Base-by-base conservation (phyloP, 2,329 filamentous ascomycete genomes). In the Curvularia hawaiiensis region DNA sequence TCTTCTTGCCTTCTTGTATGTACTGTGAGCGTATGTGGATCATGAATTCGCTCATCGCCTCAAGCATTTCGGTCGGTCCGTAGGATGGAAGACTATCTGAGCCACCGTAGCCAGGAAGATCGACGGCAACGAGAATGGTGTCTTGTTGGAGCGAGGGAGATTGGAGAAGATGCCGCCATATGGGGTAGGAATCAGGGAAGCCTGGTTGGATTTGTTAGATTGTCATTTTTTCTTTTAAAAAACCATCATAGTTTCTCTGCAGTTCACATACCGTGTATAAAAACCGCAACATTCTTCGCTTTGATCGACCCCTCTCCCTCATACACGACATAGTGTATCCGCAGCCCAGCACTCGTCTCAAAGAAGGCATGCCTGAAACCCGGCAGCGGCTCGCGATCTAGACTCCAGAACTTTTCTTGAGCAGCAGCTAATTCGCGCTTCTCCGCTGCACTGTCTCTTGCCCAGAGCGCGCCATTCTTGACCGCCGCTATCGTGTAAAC, bases 21-120 rank as follows among this genome's bases (percentile, higher is more conserved):
- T 83, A 85, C 47, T 75, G 74, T 30, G 76, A 70, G 59, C 84
- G 78, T 63, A 86, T 78, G 0, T 76, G 75, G 9, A 84, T 64
- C 33, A 87, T 79, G 59, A 85, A 84, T 54, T 83, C 82, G 0
- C 80, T 77, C 54, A 87, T 65, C 8, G 78, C 75, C 64, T 86
- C 84, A 45, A 86, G 72, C 9, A 86, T 76, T 40, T 80, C 74
- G 12, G 82, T 79, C 1, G 83, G 75, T 3, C 78, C 76, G 62
- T 86, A 86, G 46, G 74, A 67, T 1, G 77, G 68, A 54, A 86
- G 69, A 49, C 77, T 77, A 60, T 85, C 83, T 54, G 80, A 85
- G 10, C 85, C 85, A 35, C 85, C 85, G 60, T 82, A 86, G 1
- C 85, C 84, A 18, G 85, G 85, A 7, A 87, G 68, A 65, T 87